phyloP scores from a whole-genome alignment of 1,284 basidiomycete species.

The Chondrostereum purpureum region DNA sequence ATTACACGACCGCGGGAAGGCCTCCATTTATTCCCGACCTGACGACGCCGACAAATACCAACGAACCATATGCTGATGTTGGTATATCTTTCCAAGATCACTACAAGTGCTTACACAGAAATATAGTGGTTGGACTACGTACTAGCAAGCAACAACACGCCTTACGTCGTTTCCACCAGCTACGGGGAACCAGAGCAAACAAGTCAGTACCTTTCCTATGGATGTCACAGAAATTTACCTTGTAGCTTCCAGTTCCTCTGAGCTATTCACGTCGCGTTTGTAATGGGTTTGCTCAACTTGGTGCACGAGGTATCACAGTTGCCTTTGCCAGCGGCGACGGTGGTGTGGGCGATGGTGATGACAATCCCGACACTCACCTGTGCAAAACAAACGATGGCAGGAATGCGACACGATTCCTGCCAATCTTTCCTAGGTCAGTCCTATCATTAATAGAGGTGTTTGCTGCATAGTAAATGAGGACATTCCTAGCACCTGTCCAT shows the following conservation, averaged over 20 bases:
- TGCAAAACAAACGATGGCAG: conserved; percentile 23
- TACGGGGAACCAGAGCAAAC: conserved; percentile 34
- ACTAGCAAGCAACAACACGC: conserved; percentile 7
- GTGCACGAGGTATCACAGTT: conserved; percentile 19
- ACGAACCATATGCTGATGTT: conserved; percentile 26
- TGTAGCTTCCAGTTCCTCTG: conserved; percentile 8
- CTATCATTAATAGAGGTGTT: conserved; percentile 26
- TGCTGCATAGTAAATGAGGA: neutral
- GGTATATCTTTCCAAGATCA: neutral
- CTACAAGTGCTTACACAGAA: conserved; percentile 4
- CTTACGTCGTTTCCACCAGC: conserved; percentile 13
- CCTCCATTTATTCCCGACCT: conserved; percentile 39
- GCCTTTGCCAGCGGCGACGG: conserved; percentile 15
- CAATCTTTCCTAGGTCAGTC: conserved; percentile 27
- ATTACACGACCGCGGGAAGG: conserved; percentile 30
- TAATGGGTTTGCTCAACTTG: conserved; percentile 12
- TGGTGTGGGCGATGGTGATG: conserved; percentile 12
- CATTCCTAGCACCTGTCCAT: conserved; percentile 23
- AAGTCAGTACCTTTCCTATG: conserved; percentile 6
- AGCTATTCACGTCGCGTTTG: conserved; percentile 11
- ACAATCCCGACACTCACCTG: conserved; percentile 9
- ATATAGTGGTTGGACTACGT: conserved; percentile 14
- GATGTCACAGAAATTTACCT: neutral
- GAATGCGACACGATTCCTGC: conserved; percentile 22
- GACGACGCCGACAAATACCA: conserved; percentile 39